Conservation (phyloP, 495 filamentous ascomycete species). For the Astrocystis sublimbata region DNA sequence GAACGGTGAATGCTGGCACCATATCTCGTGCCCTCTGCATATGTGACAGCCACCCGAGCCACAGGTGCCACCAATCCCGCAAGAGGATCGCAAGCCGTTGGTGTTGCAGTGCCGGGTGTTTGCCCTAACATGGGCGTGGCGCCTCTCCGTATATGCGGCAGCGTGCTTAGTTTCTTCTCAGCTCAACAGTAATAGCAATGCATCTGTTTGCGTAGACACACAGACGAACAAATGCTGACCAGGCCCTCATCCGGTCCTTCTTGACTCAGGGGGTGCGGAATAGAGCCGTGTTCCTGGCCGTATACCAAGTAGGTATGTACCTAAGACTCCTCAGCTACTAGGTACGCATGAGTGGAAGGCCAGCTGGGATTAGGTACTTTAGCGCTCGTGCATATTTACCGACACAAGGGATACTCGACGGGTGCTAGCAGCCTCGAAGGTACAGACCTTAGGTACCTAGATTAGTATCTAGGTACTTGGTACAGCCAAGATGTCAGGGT, state of each 20-base stretch:
- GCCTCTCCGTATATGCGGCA: not conserved
- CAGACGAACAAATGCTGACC: constrained; percentile 1
- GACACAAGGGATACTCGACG: constrained; percentile 12
- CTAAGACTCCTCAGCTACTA: not conserved
- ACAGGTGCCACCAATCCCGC: too few relatives aligned
- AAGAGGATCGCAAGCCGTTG: not conserved
- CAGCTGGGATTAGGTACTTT: not conserved
- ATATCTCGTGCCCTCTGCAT: constrained; percentile 3
- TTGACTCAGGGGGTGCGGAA: too few relatives aligned
- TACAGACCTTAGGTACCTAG: not conserved
- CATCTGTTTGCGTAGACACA: not conserved
- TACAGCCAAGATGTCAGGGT: too few relatives aligned
- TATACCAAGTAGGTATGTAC: not conserved
- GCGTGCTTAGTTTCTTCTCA: not conserved
- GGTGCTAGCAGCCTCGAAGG: constrained; percentile 5
- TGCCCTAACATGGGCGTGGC: not conserved
- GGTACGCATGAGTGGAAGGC: too few relatives aligned
- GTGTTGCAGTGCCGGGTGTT: constrained; percentile 3
- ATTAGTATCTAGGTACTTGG: too few relatives aligned
- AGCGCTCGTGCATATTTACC: not conserved
- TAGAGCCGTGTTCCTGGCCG: too few relatives aligned
- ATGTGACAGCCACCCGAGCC: constrained; percentile 1
- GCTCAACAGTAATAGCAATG: not conserved
- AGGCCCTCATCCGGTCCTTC: not conserved
- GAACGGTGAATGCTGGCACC: constrained; percentile 1